Conservation (phyloP, 257 asterid genomes). For the Solanum megistacrolobum region DNA sequence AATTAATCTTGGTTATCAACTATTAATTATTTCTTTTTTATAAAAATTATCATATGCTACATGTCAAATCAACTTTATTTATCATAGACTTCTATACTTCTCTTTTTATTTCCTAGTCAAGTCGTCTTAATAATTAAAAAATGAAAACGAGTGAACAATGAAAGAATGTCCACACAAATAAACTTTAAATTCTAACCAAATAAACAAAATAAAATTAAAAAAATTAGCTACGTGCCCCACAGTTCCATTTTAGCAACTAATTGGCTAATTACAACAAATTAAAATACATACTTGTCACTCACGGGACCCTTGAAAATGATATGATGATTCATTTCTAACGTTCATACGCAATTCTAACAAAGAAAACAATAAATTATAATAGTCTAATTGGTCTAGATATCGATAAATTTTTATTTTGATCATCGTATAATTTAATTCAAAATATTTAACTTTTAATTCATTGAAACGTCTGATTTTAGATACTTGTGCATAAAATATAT, state of each 20-base stretch:
- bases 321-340: constrained; percentile 3
- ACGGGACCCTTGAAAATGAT: constrained; percentile 16
- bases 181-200: background rate
- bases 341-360: background rate
- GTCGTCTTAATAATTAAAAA: background rate
- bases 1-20: background rate
- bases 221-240: background rate
- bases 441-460: background rate
- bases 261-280: background rate
- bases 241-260: background rate
- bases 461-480: no score
- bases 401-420: background rate
- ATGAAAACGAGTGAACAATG: background rate
- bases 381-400: background rate
- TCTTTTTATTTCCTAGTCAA: background rate
- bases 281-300: constrained; percentile 10
- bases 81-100: background rate
- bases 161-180: background rate
- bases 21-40: background rate
- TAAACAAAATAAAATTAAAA: background rate
- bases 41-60: background rate
- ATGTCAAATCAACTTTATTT: background rate
- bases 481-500: no score
- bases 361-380: background rate
- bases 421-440: background rate